phyloP scores from a whole-genome alignment of 2,329 filamentous ascomycete species.

The Pseudonectria buxi region DNA sequence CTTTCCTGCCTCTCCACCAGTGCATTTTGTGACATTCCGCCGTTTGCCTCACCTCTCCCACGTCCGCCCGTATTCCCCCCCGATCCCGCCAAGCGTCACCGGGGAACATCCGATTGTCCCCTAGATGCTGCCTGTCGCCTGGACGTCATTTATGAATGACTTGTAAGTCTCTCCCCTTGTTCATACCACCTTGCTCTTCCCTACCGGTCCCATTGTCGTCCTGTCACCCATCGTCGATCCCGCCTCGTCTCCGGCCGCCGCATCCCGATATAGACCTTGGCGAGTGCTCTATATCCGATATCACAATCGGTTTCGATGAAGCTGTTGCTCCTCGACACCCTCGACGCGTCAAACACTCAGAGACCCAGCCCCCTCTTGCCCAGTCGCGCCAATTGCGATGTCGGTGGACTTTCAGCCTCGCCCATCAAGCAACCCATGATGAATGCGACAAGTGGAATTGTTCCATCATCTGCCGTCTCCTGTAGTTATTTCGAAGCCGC shows the following conservation, averaged over 20 bases:
- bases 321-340: slow-evolving; percentile 27
- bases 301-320: slow-evolving; percentile 28
- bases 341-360: slow-evolving; percentile 22
- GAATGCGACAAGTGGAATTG: slow-evolving; percentile 38
- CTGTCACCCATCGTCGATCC: slow-evolving; percentile 32
- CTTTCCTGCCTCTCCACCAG: slow-evolving; percentile 33
- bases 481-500: slow-evolving; percentile 11
- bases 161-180: slow-evolving; percentile 37
- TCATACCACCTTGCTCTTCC: slow-evolving; percentile 22
- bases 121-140: slow-evolving; percentile 28
- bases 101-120: slow-evolving; percentile 17
- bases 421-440: slow-evolving; percentile 36
- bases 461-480: slow-evolving; percentile 20
- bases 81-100: slow-evolving; percentile 21
- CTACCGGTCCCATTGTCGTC: slow-evolving; percentile 24
- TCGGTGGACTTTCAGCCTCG: slow-evolving; percentile 41
- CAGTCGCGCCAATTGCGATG: slow-evolving; percentile 36
- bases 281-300: slow-evolving; percentile 17
- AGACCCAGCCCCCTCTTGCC: slow-evolving; percentile 13
- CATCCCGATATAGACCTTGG: slow-evolving; percentile 29
- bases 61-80: slow-evolving; percentile 19
- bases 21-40: slow-evolving; percentile 30
- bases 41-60: slow-evolving; percentile 28
- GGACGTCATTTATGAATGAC: slow-evolving; percentile 40
- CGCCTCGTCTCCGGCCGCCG: slow-evolving; percentile 25